Conservation (phyloP, 2,329 filamentous ascomycete species). For the Pseudocercospora macadamiae region DNA sequence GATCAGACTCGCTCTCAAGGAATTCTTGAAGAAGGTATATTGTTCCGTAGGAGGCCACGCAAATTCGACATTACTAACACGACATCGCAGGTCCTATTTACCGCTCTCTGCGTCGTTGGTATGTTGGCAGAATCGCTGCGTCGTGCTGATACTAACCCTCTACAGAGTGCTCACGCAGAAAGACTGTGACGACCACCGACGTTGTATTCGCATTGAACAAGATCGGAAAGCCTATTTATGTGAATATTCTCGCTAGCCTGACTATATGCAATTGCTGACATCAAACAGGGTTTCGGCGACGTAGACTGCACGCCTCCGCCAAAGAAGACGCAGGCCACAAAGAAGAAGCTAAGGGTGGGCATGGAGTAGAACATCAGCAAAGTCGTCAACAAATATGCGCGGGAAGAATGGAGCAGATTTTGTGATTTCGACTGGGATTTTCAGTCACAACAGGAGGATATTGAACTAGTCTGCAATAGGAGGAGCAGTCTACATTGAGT, state of each 20-base stretch:
- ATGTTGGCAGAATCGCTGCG: background rate
- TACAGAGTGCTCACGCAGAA: constrained; percentile 56
- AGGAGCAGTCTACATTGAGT: too few relatives aligned
- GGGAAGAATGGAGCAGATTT: too few relatives aligned
- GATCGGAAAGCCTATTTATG: constrained; percentile 13
- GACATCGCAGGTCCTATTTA: background rate
- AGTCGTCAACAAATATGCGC: too few relatives aligned
- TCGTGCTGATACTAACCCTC: background rate
- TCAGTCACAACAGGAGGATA: too few relatives aligned
- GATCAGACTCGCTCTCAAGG: constrained; percentile 55
- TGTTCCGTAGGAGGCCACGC: too few relatives aligned
- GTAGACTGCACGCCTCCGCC: too few relatives aligned
- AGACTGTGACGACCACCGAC: constrained; percentile 64
- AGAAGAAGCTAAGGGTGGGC: too few relatives aligned
- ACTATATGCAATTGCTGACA: background rate
- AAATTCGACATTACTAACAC: constrained; percentile 1
- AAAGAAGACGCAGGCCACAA: too few relatives aligned
- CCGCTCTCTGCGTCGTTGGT: constrained; percentile 1
- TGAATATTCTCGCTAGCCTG: background rate
- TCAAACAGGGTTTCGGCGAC: background rate
- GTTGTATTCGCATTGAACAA: constrained; percentile 41
- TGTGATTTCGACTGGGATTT: too few relatives aligned
- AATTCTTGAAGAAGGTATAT: constrained; percentile 56
- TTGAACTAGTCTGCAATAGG: too few relatives aligned
- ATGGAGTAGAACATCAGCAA: too few relatives aligned